A percentile compares a stretch with the other conserved stretches of the same genome.
Conservation (phyloP, 2,329 filamentous ascomycete species). For the Lachnellula subtilissima region DNA sequence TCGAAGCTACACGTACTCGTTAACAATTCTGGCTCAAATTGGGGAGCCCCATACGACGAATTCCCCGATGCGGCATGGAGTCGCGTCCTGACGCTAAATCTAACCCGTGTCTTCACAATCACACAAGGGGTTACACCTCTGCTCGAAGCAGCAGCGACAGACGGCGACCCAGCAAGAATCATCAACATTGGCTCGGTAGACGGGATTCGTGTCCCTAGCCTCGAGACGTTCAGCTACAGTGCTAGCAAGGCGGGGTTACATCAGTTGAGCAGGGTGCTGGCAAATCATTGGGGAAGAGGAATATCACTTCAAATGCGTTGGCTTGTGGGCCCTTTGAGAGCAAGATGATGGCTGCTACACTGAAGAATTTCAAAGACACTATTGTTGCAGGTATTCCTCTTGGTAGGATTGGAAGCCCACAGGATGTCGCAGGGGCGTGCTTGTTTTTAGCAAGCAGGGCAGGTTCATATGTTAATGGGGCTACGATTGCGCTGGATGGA, state of each 20-base stretch:
- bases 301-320: conserved; percentile 62
- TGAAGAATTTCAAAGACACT: conserved; percentile 50
- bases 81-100: conserved; percentile 53
- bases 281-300: conserved; percentile 55
- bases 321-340: conserved; percentile 69
- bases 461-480: conserved; percentile 62
- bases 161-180: conserved; percentile 48
- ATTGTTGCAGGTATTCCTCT: conserved; percentile 59
- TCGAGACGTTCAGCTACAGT: conserved; percentile 58
- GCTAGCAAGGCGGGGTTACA: conserved; percentile 59
- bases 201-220: conserved; percentile 52
- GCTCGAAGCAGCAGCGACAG: conserved; percentile 46
- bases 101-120: conserved; percentile 62
- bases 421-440: conserved; percentile 68
- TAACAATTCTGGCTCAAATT: conserved; percentile 62
- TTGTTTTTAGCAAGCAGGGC: conserved; percentile 65
- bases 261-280: conserved; percentile 61
- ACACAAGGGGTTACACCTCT: conserved; percentile 59
- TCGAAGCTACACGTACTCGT: conserved; percentile 55
- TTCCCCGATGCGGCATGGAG: conserved; percentile 57
- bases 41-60: conserved; percentile 55
- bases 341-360: conserved; percentile 70
- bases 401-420: conserved; percentile 59
- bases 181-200: conserved; percentile 64
- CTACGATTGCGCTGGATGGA: conserved; percentile 59